A percentile compares a stretch with the other conserved stretches of the same genome.
phyloP scores from a whole-genome alignment of 441 rosid species.

The Iberis amara region DNA sequence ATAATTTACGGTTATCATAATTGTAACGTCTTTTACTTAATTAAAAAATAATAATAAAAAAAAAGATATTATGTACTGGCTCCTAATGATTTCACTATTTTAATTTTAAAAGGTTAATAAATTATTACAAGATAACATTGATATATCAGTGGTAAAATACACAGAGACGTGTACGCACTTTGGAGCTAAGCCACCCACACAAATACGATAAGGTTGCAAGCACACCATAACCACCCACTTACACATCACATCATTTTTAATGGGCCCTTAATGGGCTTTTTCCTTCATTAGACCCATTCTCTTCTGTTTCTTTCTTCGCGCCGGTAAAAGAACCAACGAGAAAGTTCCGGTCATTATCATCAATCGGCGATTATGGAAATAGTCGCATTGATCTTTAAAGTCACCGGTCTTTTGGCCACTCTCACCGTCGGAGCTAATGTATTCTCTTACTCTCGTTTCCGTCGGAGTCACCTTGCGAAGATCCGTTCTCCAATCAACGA shows the following conservation, averaged over 20 bases:
- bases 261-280: conserved; percentile 33
- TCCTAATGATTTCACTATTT: no score
- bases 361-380: conserved; percentile 38
- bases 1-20: no score
- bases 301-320: not conserved
- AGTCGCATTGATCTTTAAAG: conserved; percentile 44
- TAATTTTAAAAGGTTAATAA: no score
- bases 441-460: conserved; percentile 63
- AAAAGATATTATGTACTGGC: no score
- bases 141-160: no score
- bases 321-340: not conserved
- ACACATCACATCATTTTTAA: not conserved
- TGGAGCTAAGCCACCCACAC: conserved; percentile 24
- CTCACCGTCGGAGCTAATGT: conserved; percentile 73
- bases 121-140: no score
- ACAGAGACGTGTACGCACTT: conserved; percentile 26
- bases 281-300: not conserved
- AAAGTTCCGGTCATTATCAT: conserved; percentile 7
- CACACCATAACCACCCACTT: conserved; percentile 20
- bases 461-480: conserved; percentile 45
- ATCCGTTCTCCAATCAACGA: conserved; percentile 73
- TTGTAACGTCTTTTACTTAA: no score
- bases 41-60: no score
- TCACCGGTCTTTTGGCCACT: conserved; percentile 61
- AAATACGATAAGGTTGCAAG: conserved; percentile 24